Percentiles rank a stretch among this genome's conserved stretches.
Conservation (phyloP, 768 basidiomycete species). For the Kwoniella sp. region DNA sequence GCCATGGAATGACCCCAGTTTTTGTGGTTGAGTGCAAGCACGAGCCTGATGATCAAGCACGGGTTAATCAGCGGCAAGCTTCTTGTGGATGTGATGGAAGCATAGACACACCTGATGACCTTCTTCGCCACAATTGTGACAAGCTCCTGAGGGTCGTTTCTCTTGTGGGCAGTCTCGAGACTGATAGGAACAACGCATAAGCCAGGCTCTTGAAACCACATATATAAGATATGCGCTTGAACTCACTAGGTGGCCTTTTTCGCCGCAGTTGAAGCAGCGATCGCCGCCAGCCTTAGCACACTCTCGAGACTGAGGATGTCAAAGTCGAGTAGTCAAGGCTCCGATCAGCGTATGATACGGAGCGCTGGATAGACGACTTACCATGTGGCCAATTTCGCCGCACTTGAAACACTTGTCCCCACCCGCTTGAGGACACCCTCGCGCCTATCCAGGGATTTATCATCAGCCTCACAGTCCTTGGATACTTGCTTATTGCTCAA, state of each 20-base stretch:
- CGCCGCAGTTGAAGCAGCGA: conserved; percentile 32
- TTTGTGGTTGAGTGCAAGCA: neutral
- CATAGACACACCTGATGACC: conserved; percentile 11
- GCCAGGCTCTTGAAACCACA: too few species aligned
- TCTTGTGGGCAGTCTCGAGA: conserved; percentile 22
- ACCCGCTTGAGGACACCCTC: conserved; percentile 19
- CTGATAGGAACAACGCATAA: too few species aligned
- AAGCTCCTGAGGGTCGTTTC: conserved; percentile 3
- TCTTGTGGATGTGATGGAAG: neutral
- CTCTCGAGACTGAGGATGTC: conserved; percentile 16
- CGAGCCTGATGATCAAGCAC: neutral
- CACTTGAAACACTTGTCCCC: conserved; percentile 25
- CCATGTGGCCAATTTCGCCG: conserved; percentile 28
- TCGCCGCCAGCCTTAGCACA: conserved; percentile 19
- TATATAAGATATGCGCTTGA: too few species aligned
- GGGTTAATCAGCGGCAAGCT: neutral
- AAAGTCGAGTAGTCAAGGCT: too few species aligned
- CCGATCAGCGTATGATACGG: too few species aligned
- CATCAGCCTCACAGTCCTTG: neutral
- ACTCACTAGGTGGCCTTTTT: conserved; percentile 32
- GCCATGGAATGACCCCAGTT: neutral
- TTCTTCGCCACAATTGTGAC: conserved; percentile 13
- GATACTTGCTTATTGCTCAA: too few species aligned
- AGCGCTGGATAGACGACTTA: too few species aligned
- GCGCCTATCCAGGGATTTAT: conserved; percentile 4